A percentile compares a stretch with the other conserved stretches of the same genome.
Conservation (phyloP, 139 green algal genomes). For the Chlamydomonas schloesseri region DNA sequence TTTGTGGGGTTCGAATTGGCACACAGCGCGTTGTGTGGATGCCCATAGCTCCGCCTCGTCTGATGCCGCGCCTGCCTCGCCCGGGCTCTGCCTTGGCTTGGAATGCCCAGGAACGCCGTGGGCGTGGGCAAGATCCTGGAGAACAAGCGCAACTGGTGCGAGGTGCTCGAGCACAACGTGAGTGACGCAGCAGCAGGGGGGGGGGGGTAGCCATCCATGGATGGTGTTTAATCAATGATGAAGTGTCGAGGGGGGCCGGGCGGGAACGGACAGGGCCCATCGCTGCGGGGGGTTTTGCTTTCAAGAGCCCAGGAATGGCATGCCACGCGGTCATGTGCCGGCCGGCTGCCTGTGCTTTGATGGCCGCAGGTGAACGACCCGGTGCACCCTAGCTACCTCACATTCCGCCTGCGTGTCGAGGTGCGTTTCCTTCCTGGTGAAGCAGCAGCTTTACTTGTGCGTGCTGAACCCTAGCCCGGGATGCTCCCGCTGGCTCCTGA, state of each 20-base stretch:
- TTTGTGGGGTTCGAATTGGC: too few relatives aligned
- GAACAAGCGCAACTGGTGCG: slow-evolving; percentile 51
- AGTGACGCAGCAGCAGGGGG: background rate
- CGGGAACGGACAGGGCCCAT: too few relatives aligned
- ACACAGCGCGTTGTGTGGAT: too few relatives aligned
- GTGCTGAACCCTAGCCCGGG: too few relatives aligned
- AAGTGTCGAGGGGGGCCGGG: background rate
- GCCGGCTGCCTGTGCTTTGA: background rate
- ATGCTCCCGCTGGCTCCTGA: too few relatives aligned
- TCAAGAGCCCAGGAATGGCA: background rate
- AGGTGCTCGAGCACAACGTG: slow-evolving; percentile 16
- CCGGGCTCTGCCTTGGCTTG: too few relatives aligned
- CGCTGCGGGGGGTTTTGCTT: too few relatives aligned
- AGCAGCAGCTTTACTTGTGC: too few relatives aligned
- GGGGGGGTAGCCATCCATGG: background rate
- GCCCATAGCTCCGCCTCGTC: too few relatives aligned
- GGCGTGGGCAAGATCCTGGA: slow-evolving; percentile 7
- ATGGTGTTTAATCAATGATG: background rate
- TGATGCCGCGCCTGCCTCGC: too few relatives aligned
- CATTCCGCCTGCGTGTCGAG: background rate
- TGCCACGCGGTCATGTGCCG: background rate
- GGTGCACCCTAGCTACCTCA: background rate
- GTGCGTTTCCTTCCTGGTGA: background rate
- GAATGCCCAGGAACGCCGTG: background rate
- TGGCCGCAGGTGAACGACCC: background rate